Conservation (phyloP, 768 basidiomycete genomes). For the Brasilioporus rufonigricans region DNA sequence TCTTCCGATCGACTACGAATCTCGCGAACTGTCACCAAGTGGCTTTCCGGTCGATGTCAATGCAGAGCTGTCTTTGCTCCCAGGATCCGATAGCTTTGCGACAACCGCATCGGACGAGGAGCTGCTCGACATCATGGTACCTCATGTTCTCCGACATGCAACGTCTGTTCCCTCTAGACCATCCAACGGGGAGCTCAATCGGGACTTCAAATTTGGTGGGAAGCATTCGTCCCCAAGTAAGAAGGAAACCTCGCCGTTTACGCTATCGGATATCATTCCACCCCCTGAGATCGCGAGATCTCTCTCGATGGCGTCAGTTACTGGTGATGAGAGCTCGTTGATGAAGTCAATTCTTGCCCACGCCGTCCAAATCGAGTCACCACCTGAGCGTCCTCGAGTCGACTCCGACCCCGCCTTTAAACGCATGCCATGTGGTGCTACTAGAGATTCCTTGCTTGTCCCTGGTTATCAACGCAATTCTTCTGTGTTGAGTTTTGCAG, state of each 20-base stretch:
- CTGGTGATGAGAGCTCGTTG: slow-evolving; percentile 50
- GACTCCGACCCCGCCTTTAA: slow-evolving; percentile 47
- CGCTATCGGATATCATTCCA: slow-evolving; percentile 76
- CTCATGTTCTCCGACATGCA: slow-evolving; percentile 20
- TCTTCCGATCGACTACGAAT: slow-evolving; percentile 15
- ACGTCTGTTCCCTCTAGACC: slow-evolving; percentile 41
- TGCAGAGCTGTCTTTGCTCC: slow-evolving; percentile 37
- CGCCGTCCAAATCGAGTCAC: slow-evolving; percentile 38
- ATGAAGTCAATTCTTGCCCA: slow-evolving; percentile 55
- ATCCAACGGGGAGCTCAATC: slow-evolving; percentile 67
- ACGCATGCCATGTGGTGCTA: slow-evolving; percentile 23
- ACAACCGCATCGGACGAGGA: slow-evolving; percentile 36
- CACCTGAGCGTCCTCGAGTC: slow-evolving; percentile 33
- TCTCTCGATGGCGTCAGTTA: slow-evolving; percentile 43
- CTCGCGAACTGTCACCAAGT: slow-evolving; percentile 13
- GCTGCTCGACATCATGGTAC: slow-evolving; percentile 12
- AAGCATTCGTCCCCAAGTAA: slow-evolving; percentile 16
- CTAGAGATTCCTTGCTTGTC: slow-evolving; percentile 14
- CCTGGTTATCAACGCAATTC: slow-evolving; percentile 33
- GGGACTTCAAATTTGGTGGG: slow-evolving; percentile 75
- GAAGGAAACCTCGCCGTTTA: slow-evolving; percentile 34
- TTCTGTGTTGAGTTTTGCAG: slow-evolving; percentile 65
- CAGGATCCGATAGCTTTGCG: slow-evolving; percentile 35
- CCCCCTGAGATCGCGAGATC: slow-evolving; percentile 52
- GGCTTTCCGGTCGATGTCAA: slow-evolving; percentile 27